Conservation (phyloP, 2,329 filamentous ascomycete species). For the Ophiostoma pallidulum region DNA sequence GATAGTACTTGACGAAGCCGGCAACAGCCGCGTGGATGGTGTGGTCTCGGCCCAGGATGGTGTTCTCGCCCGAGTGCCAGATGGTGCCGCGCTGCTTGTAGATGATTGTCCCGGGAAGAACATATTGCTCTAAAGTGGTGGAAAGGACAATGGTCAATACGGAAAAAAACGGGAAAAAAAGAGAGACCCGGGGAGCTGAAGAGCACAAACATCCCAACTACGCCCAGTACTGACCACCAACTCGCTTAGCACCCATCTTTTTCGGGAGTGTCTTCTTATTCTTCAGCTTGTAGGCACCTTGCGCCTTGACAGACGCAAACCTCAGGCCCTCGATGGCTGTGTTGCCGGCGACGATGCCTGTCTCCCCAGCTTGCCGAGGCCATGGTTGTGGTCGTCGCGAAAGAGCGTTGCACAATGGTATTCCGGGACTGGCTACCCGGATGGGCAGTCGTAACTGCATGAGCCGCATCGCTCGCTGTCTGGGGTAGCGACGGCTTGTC, state of each 20-base stretch:
- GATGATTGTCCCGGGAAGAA: conserved; percentile 94
- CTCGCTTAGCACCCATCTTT: conserved; percentile 89
- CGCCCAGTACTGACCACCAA: conserved; percentile 70
- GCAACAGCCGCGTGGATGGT: conserved; percentile 80
- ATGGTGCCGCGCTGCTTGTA: conserved; percentile 91
- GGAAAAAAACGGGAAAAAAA: not conserved
- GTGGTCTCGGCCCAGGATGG: conserved; percentile 89
- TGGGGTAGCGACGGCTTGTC: too few relatives aligned
- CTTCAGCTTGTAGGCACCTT: conserved; percentile 58
- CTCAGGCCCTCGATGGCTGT: conserved; percentile 39
- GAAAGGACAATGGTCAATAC: not conserved
- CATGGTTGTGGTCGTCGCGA: not conserved
- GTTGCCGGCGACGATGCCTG: conserved; percentile 25
- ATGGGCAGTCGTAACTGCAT: conserved; percentile 38
- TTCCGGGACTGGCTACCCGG: conserved; percentile 26
- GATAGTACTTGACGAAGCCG: conserved; percentile 96
- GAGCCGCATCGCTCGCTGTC: conserved; percentile 32
- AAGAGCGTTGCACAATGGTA: not conserved
- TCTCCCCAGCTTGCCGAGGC: not conserved
- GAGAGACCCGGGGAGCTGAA: not conserved
- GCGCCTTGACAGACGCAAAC: conserved; percentile 51
- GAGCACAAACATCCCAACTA: too few relatives aligned
- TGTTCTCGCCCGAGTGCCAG: conserved; percentile 95
- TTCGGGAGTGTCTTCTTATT: conserved; percentile 57
- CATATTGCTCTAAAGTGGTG: conserved; percentile 62